phyloP scores from a whole-genome alignment of 768 basidiomycete genomes.

The Boletus patriciae region DNA sequence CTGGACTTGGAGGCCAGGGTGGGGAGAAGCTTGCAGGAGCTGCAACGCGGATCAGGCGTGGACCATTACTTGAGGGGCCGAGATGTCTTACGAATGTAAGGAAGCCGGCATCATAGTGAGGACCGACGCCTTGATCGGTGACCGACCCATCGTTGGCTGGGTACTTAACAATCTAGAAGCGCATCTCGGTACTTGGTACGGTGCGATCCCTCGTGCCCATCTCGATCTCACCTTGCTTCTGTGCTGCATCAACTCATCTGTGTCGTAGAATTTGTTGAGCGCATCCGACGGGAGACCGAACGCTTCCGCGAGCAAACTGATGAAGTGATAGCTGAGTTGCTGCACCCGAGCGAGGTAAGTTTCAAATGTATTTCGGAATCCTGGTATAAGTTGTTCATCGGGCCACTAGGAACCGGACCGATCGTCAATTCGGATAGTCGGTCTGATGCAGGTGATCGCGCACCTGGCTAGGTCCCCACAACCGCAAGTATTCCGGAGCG shows the following conservation, averaged over 20 bases:
- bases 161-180: conserved; percentile 61
- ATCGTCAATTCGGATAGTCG: not conserved
- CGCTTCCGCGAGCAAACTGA: conserved; percentile 63
- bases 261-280: conserved; percentile 62
- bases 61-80: no score
- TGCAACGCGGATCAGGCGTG: conserved; percentile 25
- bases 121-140: conserved; percentile 78
- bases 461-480: conserved; percentile 80
- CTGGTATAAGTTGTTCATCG: conserved; percentile 65
- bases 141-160: conserved; percentile 61
- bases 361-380: conserved; percentile 58
- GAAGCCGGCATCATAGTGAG: conserved; percentile 82
- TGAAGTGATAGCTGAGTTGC: conserved; percentile 59
- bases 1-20: conserved; percentile 82
- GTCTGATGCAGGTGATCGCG: conserved; percentile 7
- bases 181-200: not conserved
- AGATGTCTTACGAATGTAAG: conserved; percentile 60
- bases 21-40: conserved; percentile 78
- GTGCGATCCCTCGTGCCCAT: not conserved
- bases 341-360: conserved; percentile 65
- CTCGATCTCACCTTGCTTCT: conserved; percentile 53
- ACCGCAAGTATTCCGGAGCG: conserved; percentile 61
- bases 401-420: conserved; percentile 60
- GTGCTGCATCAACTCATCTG: conserved; percentile 66
- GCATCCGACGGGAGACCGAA: conserved; percentile 63